phyloP scores from a whole-genome alignment of 495 filamentous ascomycete genomes.

The Penicillium salamii region DNA sequence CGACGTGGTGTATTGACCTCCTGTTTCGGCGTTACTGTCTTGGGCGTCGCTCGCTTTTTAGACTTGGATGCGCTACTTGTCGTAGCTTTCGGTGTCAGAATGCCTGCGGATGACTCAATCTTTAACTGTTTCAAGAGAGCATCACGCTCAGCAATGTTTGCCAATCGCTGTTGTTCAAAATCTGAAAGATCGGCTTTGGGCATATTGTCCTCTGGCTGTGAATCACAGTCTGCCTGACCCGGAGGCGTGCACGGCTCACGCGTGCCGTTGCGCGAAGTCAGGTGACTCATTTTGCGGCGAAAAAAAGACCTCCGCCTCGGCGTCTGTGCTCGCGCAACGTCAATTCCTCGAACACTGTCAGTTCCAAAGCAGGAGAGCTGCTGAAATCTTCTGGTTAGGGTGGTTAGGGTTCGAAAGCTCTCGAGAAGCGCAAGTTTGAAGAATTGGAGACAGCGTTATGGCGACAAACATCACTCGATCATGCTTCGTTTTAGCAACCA shows the following conservation, averaged over 20 bases:
- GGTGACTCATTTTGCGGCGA: slow-evolving; percentile 2
- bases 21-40: slow-evolving; percentile 48
- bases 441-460: slow-evolving; percentile 9
- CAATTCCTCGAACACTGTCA: background rate
- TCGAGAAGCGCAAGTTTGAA: background rate
- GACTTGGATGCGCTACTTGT: slow-evolving; percentile 26
- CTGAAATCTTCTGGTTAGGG: no score
- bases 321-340: background rate
- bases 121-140: slow-evolving; percentile 60
- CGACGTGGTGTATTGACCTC: slow-evolving; percentile 53
- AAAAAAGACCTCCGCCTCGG: slow-evolving; percentile 1
- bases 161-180: slow-evolving; percentile 67
- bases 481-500: slow-evolving; percentile 19
- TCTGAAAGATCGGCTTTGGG: slow-evolving; percentile 49
- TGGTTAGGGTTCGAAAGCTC: no score
- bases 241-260: slow-evolving; percentile 1
- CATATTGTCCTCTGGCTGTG: slow-evolving; percentile 3
- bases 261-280: slow-evolving; percentile 3
- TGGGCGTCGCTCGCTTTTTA: slow-evolving; percentile 49
- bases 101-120: slow-evolving; percentile 54
- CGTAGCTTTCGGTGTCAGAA: slow-evolving; percentile 33
- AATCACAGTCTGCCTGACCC: background rate
- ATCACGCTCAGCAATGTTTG: slow-evolving; percentile 72
- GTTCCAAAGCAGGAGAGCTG: background rate
- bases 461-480: slow-evolving; percentile 19